Conservation (phyloP, 73 alveolate genomes). For the Tetrahymena elliotti region DNA sequence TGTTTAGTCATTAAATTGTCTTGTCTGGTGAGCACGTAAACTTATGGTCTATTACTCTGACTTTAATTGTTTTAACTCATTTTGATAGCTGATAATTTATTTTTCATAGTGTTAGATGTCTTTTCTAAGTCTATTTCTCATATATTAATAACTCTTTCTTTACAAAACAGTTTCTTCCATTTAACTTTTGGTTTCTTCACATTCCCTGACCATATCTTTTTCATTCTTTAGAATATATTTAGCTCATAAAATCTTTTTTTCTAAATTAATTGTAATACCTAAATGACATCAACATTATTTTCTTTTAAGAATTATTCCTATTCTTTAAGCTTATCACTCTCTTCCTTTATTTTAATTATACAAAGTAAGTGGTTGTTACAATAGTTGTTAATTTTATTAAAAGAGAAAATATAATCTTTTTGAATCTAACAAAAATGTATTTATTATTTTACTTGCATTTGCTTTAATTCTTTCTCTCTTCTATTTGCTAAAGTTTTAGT, state of each 20-base stretch:
- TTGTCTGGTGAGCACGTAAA: constrained; percentile 54
- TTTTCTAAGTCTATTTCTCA: constrained; percentile 68
- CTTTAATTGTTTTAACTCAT: constrained; percentile 35
- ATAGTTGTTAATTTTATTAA: neutral
- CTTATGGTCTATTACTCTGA: constrained; percentile 39
- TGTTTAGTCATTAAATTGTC: constrained; percentile 53
- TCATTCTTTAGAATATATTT: neutral
- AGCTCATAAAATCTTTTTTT: neutral
- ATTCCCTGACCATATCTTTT: constrained; percentile 4
- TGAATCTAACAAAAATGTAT: neutral
- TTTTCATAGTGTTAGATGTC: constrained; percentile 61
- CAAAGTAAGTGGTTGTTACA: neutral
- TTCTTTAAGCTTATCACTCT: neutral
- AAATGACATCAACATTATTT: neutral
- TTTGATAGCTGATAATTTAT: constrained; percentile 48
- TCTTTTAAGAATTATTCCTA: neutral
- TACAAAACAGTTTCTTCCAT: constrained; percentile 54
- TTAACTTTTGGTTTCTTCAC: constrained; percentile 42
- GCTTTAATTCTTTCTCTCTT: constrained; percentile 11
- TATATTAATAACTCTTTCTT: constrained; percentile 53
- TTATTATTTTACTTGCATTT: neutral
- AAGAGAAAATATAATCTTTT: no score
- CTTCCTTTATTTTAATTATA: neutral
- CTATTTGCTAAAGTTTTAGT: neutral
- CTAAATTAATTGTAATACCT: neutral